Evolutionary conservation across 1,139 yeast genomes (phyloP), one percentile per base, ranked within the genome.

Genomic region (Candida sp.): DNA sequence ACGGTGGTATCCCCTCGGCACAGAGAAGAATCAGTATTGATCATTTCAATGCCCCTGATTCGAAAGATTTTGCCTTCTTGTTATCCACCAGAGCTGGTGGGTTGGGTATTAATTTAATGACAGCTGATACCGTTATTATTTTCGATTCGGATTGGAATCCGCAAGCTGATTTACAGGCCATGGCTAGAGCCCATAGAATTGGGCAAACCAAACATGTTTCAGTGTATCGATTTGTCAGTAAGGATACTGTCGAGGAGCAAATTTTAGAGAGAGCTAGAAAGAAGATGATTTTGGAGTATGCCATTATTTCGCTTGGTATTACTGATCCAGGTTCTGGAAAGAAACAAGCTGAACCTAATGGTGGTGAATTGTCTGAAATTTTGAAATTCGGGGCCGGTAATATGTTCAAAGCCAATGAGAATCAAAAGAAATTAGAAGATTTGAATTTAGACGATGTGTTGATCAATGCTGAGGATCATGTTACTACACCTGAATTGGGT

Each of bases 131-230:
- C 4, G 99, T 93, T 32, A 88, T 93, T 54, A 90, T 93, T 37
- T 93, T 93, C 66, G 99, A 93, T 67, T 87, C 97, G 9, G 99
- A 93, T 70, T 93, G 99, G 99, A 93, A 93, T 60, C 98, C 98
- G 1, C 98, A 93, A 66, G 98, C 98, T 1, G 99, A 91, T 75
- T 71, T 91, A 54, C 98, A 93, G 67, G 99, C 99, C 4, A 95
- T 95, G 99, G 99, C 99, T 0, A 83, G 99, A 68, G 99, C 99
- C 3, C 99, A 93, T 68, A 84, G 99, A 73, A 93, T 93, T 59
- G 99, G 99, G 12, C 99, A 93, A 64, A 93, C 93, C 64, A 90
- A 88, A 56, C 99, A 93, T 66, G 99, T 93, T 38, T 88, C 90
- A 80, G 98, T 93, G 21, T 95, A 95, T 63, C 77, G 99, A 60